Evolutionary conservation across 2,329 filamentous ascomycete genomes (phyloP), one percentile per base, ranked within the genome.

Genomic region (Bisporella sp.): DNA sequence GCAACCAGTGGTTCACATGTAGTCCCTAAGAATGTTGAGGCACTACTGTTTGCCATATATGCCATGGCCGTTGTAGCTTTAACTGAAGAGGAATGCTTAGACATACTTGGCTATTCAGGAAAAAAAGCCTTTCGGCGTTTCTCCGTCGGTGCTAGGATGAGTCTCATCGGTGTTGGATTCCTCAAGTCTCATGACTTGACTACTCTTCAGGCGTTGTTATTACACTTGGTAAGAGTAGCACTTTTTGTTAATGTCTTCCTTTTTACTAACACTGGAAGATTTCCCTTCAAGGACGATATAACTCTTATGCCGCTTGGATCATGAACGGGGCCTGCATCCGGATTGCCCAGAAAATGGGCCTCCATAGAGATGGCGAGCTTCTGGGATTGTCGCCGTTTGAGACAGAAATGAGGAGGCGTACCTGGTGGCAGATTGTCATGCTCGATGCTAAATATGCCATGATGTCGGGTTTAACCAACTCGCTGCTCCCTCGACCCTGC

Each of bases 301-400:
- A 39, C 35, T 13, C 9, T 39, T 39, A 45, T 33, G 12, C 43
- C 8, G 33, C 21, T n/a, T 45, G 29, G 30, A 33, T 45, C 30
- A 61, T 84, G 30, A 80, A 76, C 48, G 81, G 81, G 5, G 70
- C 80, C 13, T 71, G 79, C 5, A 71, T 86, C 32, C 75, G 82
- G n/a, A 79, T 85, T 47, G 82, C 80, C 1, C 79, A 84, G 60
- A 82, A 82, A 60, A 82, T 86, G 73, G 82, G 82, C 0, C 71
- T 85, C 45, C 81, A 85, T 54, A 73, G 78, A 9, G 82, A 86
- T 53, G 82, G 81, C 35, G 75, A 76, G 53, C 63, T 67, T 13
- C 69, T 81, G 5, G 75, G 74, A 1, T 68, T 85, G 2, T 71
- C 75, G 0, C 78, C 81, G 0, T 84, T 84, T 57, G 81, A 85